Base-by-base conservation (phyloP, 495 filamentous ascomycete genomes). In the Tuber microsphaerosporum region DNA sequence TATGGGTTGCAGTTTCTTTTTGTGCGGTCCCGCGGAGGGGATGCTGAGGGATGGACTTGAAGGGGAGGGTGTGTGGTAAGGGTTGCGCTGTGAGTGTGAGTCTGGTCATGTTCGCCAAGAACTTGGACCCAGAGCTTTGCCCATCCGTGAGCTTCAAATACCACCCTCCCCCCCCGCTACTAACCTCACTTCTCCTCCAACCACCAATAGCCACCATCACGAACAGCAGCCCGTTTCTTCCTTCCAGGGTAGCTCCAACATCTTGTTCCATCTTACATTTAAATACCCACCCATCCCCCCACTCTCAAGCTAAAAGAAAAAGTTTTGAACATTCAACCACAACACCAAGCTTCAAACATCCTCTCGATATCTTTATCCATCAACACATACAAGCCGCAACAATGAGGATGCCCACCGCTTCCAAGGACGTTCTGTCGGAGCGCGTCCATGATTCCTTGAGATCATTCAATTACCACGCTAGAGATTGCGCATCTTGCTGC, bases 391-490 rank as follows among this genome's bases (percentile, higher is more conserved):
- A 4, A 65, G 34, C 56, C 26, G 26, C 56, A 65, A 19, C 56
- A 34, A 65, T 65, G 56, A 65, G 19, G 56, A 65, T 65, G 56
- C 56, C 56, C 26, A 7, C 12, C 26, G 4, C 3, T 34, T 34
- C 56, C 26, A 65, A 34, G 56, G 56, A 65, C 56, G 26, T 31
- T 3, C 14, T 34, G 9, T 65, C 56, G 10, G 56, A 65, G 26
- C 43, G 77, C 37, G 44, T 79, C 16, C 48, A 70, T 34, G 56
- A 72, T 70, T 79, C 76, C 20, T 73, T 79, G 10, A 76, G 77
- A 44, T 71, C 43, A 48, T 79, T 79, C 73, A 8, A 79, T 43
- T 6, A 73, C 16, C 77, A 79, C 70, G 77, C 77, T 16, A 46
- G 76, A 20, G 73, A 42, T 16, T 79, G 77, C 70, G 19, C 10